Conservation (phyloP, 768 basidiomycete species). For the Paxillus rubicundulus region DNA sequence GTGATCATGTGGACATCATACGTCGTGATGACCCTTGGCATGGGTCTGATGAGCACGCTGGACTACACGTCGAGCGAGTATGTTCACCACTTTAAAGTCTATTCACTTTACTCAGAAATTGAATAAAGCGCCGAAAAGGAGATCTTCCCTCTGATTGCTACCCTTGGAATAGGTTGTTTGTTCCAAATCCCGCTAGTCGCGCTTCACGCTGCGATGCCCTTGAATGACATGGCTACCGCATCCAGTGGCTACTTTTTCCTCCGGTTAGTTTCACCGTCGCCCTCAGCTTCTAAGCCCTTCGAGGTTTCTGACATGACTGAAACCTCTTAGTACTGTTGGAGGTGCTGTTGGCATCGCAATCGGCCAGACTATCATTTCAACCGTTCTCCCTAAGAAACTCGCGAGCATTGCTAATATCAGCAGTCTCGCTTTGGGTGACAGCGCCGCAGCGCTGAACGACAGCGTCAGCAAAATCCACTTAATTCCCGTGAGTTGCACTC, state of each 20-base stretch:
- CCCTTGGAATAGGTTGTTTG: slow-evolving; percentile 58
- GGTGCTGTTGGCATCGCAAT: slow-evolving; percentile 72
- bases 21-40: too few species aligned
- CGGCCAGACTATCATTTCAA: slow-evolving; percentile 66
- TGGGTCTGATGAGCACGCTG: too few species aligned
- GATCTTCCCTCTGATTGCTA: too few species aligned
- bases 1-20: too few species aligned
- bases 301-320: background rate
- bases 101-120: too few species aligned
- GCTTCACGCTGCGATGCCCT: slow-evolving; percentile 82
- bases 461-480: slow-evolving; percentile 33
- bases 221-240: slow-evolving; percentile 80
- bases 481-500: too few species aligned
- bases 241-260: slow-evolving; percentile 72
- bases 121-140: too few species aligned
- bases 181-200: slow-evolving; percentile 68
- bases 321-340: slow-evolving; percentile 49
- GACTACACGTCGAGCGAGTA: too few species aligned
- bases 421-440: slow-evolving; percentile 30
- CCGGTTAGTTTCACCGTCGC: slow-evolving; percentile 37
- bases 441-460: slow-evolving; percentile 42
- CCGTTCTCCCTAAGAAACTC: slow-evolving; percentile 40
- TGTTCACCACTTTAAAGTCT: too few species aligned
- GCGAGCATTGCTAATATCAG: slow-evolving; percentile 30
- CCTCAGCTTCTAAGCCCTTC: slow-evolving; percentile 6